Evolutionary conservation across 768 basidiomycete genomes (phyloP).

Genomic region (Pulveroboletus sp.): DNA sequence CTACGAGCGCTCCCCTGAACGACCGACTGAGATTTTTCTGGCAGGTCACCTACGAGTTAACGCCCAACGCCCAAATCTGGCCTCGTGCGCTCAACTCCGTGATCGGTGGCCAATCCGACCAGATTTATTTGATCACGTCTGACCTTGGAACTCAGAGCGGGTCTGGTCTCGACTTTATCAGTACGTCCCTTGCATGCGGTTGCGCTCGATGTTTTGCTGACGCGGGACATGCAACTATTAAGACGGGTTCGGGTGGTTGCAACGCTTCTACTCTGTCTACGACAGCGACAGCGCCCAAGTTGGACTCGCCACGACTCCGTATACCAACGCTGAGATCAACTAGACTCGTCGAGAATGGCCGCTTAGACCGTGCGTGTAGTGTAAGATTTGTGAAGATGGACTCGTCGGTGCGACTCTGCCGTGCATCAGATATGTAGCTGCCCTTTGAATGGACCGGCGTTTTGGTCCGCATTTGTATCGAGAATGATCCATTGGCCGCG

Average conservation of each 20-base stretch:
- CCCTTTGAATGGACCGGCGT: background rate
- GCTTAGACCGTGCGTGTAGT: background rate
- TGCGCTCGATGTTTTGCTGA: background rate
- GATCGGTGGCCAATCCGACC: constrained; percentile 47
- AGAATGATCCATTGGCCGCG: no score
- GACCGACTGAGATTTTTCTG: background rate
- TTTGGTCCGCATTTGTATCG: background rate
- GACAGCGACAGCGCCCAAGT: constrained; percentile 33
- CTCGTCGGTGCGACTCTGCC: background rate
- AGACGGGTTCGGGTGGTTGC: constrained; percentile 56
- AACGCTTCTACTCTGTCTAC: constrained; percentile 56
- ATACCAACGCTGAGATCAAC: constrained; percentile 43
- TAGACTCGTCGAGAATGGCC: constrained; percentile 6
- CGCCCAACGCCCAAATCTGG: constrained; percentile 67
- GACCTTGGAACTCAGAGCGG: constrained; percentile 50
- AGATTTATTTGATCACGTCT: constrained; percentile 54
- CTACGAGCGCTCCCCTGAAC: background rate
- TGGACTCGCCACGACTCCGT: constrained; percentile 28
- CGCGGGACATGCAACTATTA: background rate
- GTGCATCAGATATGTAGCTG: background rate
- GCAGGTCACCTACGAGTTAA: constrained; percentile 50
- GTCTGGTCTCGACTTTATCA: constrained; percentile 61
- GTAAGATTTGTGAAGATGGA: background rate
- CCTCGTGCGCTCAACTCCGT: constrained; percentile 52
- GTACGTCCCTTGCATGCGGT: constrained; percentile 28